phyloP scores from a whole-genome alignment of 2,329 filamentous ascomycete genomes.

The Exophiala calicioides region DNA sequence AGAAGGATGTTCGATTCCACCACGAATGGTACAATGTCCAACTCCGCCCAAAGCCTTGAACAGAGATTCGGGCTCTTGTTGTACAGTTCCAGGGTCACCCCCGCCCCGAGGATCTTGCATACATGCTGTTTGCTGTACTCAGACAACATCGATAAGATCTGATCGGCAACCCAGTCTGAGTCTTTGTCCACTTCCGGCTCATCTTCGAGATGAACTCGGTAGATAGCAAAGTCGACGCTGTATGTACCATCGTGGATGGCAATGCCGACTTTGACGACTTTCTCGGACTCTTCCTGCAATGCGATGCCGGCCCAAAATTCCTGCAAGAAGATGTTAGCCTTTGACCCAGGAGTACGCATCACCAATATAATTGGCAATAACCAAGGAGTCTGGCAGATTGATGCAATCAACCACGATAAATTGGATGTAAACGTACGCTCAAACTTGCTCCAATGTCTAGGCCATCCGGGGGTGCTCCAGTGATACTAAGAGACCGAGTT shows the following conservation, averaged over 20 bases:
- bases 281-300: conserved; percentile 22
- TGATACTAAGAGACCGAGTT: conserved; percentile 17
- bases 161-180: conserved; percentile 23
- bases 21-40: conserved; percentile 74
- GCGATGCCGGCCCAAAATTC: conserved; percentile 30
- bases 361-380: no score
- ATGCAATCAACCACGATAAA: not conserved
- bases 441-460: conserved; percentile 22
- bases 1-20: conserved; percentile 45
- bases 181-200: conserved; percentile 16
- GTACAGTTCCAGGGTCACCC: conserved; percentile 63
- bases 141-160: conserved; percentile 17
- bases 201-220: conserved; percentile 24
- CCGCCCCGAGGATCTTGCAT: conserved; percentile 73
- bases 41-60: conserved; percentile 71
- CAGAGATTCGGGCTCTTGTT: conserved; percentile 65
- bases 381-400: no score
- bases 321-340: conserved; percentile 8
- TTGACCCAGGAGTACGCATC: no score
- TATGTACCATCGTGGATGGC: conserved; percentile 31
- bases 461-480: conserved; percentile 15
- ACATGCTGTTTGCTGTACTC: conserved; percentile 25
- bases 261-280: conserved; percentile 24
- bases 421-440: conserved; percentile 21
- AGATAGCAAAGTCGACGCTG: conserved; percentile 30